Base-by-base conservation (phyloP, 2,329 filamentous ascomycete genomes). In the Nigrospora oryzae region DNA sequence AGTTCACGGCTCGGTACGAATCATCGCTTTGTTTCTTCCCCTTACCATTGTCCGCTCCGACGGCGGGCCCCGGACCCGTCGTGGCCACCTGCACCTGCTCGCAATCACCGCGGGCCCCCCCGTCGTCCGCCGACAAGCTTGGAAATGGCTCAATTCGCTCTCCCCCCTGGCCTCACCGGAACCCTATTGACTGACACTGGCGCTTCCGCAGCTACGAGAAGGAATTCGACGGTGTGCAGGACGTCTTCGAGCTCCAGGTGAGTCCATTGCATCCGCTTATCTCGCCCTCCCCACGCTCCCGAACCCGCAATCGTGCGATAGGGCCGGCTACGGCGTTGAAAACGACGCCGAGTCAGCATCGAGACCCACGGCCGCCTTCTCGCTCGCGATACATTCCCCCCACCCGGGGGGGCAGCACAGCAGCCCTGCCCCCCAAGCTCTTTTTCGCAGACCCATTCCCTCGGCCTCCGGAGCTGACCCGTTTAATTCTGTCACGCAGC, bases 201-300 rank as follows among this genome's bases (percentile, higher is more conserved):
- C 47, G 51, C 50, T 43, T 47, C 46, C 47, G 60, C 66, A 98
- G 93, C 75, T 98, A 95, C 66, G 93, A 98, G 81, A 96, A 96
- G 82, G 93, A 98, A 75, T 98, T 98, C 65, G 91, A 98, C 53
- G 72, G 74, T 63, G 93, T 98, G 56, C 89, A 97, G 74, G 93
- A 98, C 75, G 91, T 97, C 64, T 98, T 98, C 70, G 93, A 98
- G 83, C 89, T 98, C 64, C 90, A 96, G 89, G 90, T 95, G 83
- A 64, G 78, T 66, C 49, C 23, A 28, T 28, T 28, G 23, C 23
- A 35, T 31, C 35, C 39, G 39, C 37, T 40, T 19, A 15, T n/a
- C 32, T 40, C 43, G 37, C 36, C 36, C 34, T 33, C 41, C 38
- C 32, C 35, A 45, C 31, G 38, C 30, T 36, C 30, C 38, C 28